These are phyloP conservation scores for Phellopilus nigrolimitatus DNA, from an alignment of 1,284 basidiomycete genomes.

Conservation along the genomic window DNA sequence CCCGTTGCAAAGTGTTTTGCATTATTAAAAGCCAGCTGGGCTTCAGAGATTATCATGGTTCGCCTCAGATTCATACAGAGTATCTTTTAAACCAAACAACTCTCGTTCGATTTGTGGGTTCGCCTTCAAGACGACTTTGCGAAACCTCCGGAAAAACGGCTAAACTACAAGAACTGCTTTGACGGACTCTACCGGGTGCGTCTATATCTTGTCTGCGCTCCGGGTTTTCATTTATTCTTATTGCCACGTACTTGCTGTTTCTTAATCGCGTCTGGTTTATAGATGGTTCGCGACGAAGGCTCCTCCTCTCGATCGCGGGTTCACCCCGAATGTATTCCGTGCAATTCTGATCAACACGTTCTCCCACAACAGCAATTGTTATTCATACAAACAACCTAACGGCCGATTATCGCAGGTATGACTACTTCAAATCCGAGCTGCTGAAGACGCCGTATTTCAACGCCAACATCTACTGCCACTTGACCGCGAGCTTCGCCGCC, in stretches of 20 bases:
- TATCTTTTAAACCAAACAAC: too few relatives aligned
- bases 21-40: too few relatives aligned
- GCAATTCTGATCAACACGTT: slow-evolving; percentile 89
- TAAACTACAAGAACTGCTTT: slow-evolving; percentile 75
- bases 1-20: too few relatives aligned
- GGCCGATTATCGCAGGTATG: slow-evolving; percentile 53
- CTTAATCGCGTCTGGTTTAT: slow-evolving; percentile 11
- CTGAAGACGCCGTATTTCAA: slow-evolving; percentile 65
- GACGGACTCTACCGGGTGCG: slow-evolving; percentile 78
- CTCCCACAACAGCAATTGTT: too few relatives aligned
- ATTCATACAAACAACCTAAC: background rate
- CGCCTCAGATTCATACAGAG: too few relatives aligned
- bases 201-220: slow-evolving; percentile 17
- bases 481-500: slow-evolving; percentile 81
- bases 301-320: slow-evolving; percentile 69
- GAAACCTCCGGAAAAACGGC: too few relatives aligned
- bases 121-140: too few relatives aligned
- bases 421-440: slow-evolving; percentile 83
- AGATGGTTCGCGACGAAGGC: slow-evolving; percentile 87
- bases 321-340: slow-evolving; percentile 82
- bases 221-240: too few relatives aligned
- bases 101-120: too few relatives aligned
- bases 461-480: slow-evolving; percentile 80
- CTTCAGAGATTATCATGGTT: too few relatives aligned
- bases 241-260: slow-evolving; percentile 10